Conservation (phyloP, 2,329 filamentous ascomycete species). For the Incumbomyces delicatus region DNA sequence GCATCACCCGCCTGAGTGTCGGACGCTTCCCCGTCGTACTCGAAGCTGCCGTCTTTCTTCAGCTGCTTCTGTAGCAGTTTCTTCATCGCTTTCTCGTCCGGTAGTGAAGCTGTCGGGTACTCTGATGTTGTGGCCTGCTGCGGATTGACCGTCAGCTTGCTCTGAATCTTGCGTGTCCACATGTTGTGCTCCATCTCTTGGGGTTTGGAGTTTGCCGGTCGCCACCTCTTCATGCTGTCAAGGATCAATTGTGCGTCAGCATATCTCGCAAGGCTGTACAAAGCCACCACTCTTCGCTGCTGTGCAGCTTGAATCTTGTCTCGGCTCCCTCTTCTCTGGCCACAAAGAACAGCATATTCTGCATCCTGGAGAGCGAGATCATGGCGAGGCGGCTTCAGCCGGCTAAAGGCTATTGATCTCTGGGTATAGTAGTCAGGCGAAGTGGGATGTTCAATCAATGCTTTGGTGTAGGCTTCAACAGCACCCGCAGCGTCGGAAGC, state of each 20-base stretch:
- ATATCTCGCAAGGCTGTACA: constrained; percentile 60
- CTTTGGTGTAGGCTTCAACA: constrained; percentile 57
- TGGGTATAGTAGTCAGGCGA: constrained; percentile 73
- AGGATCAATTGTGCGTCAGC: constrained; percentile 69
- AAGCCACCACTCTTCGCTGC: constrained; percentile 64
- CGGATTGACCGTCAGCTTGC: constrained; percentile 42
- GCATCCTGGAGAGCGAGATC: constrained; percentile 60
- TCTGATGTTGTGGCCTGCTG: constrained; percentile 41
- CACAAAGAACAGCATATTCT: constrained; percentile 53
- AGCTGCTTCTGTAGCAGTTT: constrained; percentile 25
- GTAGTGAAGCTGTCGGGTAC: constrained; percentile 40
- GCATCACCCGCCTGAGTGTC: neutral
- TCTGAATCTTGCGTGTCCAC: constrained; percentile 48
- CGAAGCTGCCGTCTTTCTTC: constrained; percentile 17
- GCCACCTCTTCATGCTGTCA: constrained; percentile 44
- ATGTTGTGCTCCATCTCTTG: constrained; percentile 30
- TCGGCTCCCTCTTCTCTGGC: constrained; percentile 59
- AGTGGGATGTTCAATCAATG: constrained; percentile 50
- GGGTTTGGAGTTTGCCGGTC: constrained; percentile 36
- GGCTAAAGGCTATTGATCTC: constrained; percentile 68
- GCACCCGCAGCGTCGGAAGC: constrained; percentile 56
- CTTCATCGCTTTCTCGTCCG: constrained; percentile 31
- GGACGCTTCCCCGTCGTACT: constrained; percentile 10
- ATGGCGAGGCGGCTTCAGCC: constrained; percentile 46
- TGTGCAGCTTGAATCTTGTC: constrained; percentile 73